These are phyloP conservation scores for Penicillium taxi DNA, from an alignment of 495 filamentous ascomycete species.

Conservation along the genomic window DNA sequence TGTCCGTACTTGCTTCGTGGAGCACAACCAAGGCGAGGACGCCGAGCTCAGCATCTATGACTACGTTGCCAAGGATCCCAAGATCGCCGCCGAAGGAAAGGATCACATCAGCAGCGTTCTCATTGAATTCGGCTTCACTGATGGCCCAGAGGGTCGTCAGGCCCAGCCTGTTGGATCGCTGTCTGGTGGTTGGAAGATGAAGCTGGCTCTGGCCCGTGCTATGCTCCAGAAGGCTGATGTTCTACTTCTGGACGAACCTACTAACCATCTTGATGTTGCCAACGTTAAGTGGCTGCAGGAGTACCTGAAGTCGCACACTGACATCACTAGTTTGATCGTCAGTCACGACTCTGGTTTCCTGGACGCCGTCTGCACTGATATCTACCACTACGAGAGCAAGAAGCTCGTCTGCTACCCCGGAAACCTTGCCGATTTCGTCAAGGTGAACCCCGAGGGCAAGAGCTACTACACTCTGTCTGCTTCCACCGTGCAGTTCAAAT, in stretches of 20 bases:
- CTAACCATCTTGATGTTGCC: conserved; percentile 93
- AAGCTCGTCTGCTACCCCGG: conserved; percentile 92
- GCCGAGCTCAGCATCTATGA: conserved; percentile 92
- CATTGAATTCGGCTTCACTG: conserved; percentile 85
- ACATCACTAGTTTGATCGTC: conserved; percentile 96
- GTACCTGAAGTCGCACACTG: conserved; percentile 89
- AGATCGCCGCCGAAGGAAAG: conserved; percentile 60
- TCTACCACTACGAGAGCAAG: conserved; percentile 98
- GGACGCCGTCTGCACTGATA: conserved; percentile 94
- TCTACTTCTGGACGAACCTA: conserved; percentile 93
- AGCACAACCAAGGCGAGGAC: conserved; percentile 97
- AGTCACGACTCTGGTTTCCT: conserved; percentile 97
- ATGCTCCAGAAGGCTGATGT: conserved; percentile 97
- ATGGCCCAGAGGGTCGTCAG: conserved; percentile 82
- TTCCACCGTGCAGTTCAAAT: conserved; percentile 90
- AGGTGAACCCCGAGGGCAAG: conserved; percentile 90
- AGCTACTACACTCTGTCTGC: conserved; percentile 96
- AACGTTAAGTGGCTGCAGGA: conserved; percentile 95
- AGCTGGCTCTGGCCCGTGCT: conserved; percentile 89
- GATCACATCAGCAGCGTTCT: conserved; percentile 79
- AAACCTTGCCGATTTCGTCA: conserved; percentile 89
- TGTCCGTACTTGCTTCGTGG: conserved; percentile 93
- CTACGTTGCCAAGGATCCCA: conserved; percentile 78
- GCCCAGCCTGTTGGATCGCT: conserved; percentile 82
- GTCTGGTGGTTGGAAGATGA: conserved; percentile 99